Percentiles rank a stretch among this genome's conserved stretches.
These are phyloP conservation scores for Aphanomyces invadans DNA, from an alignment of 352 stramenopile species.

Conservation along the genomic window DNA sequence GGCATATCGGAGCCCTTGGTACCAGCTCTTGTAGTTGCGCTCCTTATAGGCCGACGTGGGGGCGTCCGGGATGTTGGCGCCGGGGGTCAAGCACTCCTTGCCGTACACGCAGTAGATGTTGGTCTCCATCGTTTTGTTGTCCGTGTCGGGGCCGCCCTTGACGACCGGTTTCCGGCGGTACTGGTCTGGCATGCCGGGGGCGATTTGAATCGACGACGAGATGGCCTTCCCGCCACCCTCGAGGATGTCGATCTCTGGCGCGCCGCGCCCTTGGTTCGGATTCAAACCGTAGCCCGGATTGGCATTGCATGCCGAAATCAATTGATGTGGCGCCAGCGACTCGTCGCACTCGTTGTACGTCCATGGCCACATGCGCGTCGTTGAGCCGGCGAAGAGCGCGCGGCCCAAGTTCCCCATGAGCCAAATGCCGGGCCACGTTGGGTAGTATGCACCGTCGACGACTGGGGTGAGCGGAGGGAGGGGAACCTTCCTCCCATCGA, in stretches of 20 bases:
- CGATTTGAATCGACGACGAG: constrained; percentile 85
- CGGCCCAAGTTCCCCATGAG: constrained; percentile 92
- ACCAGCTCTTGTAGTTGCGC: constrained; percentile 22
- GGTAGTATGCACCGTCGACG: constrained; percentile 41
- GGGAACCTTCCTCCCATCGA: constrained; percentile 29
- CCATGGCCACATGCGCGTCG: constrained; percentile 93
- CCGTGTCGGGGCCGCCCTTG: constrained; percentile 20
- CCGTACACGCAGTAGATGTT: constrained; percentile 20
- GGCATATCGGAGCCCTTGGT: constrained; percentile 22
- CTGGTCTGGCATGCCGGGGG: constrained; percentile 53
- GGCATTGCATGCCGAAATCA: constrained; percentile 79
- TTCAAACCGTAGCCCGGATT: constrained; percentile 88
- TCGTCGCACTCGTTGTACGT: constrained; percentile 86
- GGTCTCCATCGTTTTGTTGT: neutral
- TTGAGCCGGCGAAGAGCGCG: constrained; percentile 87
- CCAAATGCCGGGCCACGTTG: constrained; percentile 93
- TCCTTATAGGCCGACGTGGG: constrained; percentile 30
- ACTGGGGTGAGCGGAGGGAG: constrained; percentile 28
- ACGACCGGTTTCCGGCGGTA: constrained; percentile 37
- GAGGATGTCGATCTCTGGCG: constrained; percentile 93
- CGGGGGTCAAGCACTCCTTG: constrained; percentile 20
- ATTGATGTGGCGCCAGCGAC: constrained; percentile 26
- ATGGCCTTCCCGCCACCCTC: constrained; percentile 68
- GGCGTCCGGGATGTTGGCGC: constrained; percentile 23
- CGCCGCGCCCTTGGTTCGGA: constrained; percentile 68